Evolutionary conservation across 257 asterid genomes (phyloP).

Genomic region (Mentha longifolia): DNA sequence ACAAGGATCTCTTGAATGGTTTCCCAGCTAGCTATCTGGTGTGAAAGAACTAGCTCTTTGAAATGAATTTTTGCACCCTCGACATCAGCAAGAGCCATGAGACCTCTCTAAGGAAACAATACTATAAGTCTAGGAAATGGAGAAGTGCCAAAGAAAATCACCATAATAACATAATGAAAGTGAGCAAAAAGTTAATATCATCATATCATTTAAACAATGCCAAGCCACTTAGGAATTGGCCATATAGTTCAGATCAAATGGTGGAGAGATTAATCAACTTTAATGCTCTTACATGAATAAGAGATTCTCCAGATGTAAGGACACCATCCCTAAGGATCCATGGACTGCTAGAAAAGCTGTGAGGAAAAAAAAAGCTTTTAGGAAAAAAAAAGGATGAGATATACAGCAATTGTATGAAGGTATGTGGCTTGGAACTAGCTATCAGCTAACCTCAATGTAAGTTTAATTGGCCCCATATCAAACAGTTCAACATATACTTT

Average conservation of each 20-base stretch:
- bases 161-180: background rate
- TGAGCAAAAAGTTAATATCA: background rate
- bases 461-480: slow-evolving; percentile 80
- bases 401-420: slow-evolving; percentile 29
- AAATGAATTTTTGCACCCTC: slow-evolving; percentile 96
- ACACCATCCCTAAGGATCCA: slow-evolving; percentile 92
- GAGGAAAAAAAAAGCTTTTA: slow-evolving; percentile 28
- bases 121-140: slow-evolving; percentile 29
- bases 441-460: slow-evolving; percentile 76
- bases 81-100: slow-evolving; percentile 97
- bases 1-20: slow-evolving; percentile 85
- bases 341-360: slow-evolving; percentile 96
- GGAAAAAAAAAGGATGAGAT: slow-evolving; percentile 32
- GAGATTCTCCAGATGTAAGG: slow-evolving; percentile 89
- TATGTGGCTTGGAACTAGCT: slow-evolving; percentile 28
- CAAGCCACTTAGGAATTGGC: background rate
- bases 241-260: slow-evolving; percentile 7
- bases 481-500: slow-evolving; percentile 85
- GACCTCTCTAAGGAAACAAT: slow-evolving; percentile 74
- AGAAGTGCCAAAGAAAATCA: slow-evolving; percentile 14
- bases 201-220: background rate
- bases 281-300: slow-evolving; percentile 67
- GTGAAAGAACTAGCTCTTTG: slow-evolving; percentile 76
- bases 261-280: slow-evolving; percentile 24
- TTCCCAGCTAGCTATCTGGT: slow-evolving; percentile 97